phyloP scores from a whole-genome alignment of 148 eudicot species.

The Spergularia bocconei region DNA sequence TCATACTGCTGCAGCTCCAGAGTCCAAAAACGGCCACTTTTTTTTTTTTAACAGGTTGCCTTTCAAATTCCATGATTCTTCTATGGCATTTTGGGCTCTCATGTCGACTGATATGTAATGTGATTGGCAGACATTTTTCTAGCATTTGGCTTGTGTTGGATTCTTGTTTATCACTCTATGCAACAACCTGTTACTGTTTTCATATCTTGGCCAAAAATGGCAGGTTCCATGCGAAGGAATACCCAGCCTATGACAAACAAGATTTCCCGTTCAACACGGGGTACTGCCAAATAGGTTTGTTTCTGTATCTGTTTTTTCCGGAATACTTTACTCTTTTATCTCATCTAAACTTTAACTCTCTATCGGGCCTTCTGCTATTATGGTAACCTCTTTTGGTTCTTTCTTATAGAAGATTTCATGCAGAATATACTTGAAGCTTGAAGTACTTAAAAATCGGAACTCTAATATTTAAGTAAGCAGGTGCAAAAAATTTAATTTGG shows the following conservation, averaged over 20 bases:
- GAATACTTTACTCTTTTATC: neutral
- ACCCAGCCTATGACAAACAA: constrained; percentile 73
- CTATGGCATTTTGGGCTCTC: neutral
- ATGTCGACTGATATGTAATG: neutral
- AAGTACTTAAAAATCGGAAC: neutral
- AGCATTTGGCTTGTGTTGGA: neutral
- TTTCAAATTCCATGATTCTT: neutral
- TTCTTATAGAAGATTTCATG: too few relatives aligned
- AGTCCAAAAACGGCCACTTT: neutral
- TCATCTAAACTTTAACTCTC: neutral
- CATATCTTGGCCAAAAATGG: constrained; percentile 1
- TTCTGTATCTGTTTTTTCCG: neutral
- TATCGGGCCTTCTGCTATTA: neutral
- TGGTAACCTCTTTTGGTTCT: neutral
- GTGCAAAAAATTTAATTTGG: too few relatives aligned
- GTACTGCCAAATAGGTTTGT: constrained; percentile 82
- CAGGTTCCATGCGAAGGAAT: constrained; percentile 99
- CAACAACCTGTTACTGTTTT: neutral
- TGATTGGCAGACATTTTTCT: neutral
- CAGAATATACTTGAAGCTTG: neutral
- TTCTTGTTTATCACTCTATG: neutral
- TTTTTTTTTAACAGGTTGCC: neutral
- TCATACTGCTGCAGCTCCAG: neutral
- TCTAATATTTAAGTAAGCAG: neutral
- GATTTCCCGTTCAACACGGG: constrained; percentile 79